Evolutionary conservation across 2,329 filamentous ascomycete species (phyloP).

Genomic region (Epichloe festucae): DNA sequence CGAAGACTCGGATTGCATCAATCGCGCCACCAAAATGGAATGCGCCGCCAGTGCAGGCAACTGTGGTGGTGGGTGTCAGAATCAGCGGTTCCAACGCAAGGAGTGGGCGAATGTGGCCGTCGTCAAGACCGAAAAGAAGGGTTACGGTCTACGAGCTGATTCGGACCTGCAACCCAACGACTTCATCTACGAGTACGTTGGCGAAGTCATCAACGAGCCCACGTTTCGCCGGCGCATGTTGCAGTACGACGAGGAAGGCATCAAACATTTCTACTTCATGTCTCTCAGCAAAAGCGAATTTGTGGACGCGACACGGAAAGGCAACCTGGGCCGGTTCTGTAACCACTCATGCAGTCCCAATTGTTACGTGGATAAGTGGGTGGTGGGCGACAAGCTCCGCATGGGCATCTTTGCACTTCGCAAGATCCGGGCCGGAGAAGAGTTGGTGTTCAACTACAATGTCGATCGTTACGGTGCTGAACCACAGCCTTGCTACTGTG

Average conservation of each 20-base stretch:
- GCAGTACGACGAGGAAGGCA: slow-evolving; percentile 88
- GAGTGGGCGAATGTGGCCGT: slow-evolving; percentile 86
- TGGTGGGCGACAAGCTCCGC: slow-evolving; percentile 88
- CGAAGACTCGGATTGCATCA: slow-evolving; percentile 96
- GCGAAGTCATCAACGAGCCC: slow-evolving; percentile 90
- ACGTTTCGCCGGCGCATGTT: slow-evolving; percentile 82
- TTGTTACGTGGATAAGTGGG: slow-evolving; percentile 99
- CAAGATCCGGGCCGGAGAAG: slow-evolving; percentile 74
- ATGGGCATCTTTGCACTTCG: slow-evolving; percentile 98
- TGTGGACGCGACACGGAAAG: slow-evolving; percentile 92
- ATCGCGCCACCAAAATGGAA: slow-evolving; percentile 95
- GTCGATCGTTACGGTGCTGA: slow-evolving; percentile 96
- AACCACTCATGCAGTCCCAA: slow-evolving; percentile 99
- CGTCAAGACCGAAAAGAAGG: slow-evolving; percentile 97
- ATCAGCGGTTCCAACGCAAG: slow-evolving; percentile 85
- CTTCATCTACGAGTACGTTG: slow-evolving; percentile 97
- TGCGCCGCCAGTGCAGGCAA: slow-evolving; percentile 67
- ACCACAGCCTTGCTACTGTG: slow-evolving; percentile 93
- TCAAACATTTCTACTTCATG: slow-evolving; percentile 99
- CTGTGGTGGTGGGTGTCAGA: slow-evolving; percentile 79
- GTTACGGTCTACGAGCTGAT: slow-evolving; percentile 80
- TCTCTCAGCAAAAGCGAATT: slow-evolving; percentile 93
- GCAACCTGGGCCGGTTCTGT: slow-evolving; percentile 92
- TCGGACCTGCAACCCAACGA: slow-evolving; percentile 65
- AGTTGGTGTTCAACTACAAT: slow-evolving; percentile 98